Evolutionary conservation across 2,329 filamentous ascomycete species (phyloP).

Genomic region (Periconia sp.): DNA sequence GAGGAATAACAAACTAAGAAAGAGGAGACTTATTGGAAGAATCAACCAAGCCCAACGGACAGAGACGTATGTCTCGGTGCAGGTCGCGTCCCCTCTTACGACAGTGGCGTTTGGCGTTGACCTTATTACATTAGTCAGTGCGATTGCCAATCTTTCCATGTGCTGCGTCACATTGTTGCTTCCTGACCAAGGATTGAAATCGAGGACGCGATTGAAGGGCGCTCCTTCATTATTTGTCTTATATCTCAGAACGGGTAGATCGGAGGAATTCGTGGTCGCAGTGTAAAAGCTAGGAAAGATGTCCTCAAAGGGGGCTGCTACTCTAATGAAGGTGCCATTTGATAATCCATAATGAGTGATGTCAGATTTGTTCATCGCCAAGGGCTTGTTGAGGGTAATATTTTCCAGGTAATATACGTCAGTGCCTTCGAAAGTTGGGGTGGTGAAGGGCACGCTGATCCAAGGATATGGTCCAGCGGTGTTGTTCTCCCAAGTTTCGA

Average conservation of each 20-base stretch:
- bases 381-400: constrained; percentile 12
- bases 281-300: constrained; percentile 28
- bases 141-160: constrained; percentile 22
- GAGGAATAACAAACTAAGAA: constrained; percentile 29
- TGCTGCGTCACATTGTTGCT: constrained; percentile 25
- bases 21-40: constrained; percentile 30
- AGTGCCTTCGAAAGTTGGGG: neutral
- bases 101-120: constrained; percentile 13
- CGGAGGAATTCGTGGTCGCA: neutral
- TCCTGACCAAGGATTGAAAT: constrained; percentile 20
- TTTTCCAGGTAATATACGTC: constrained; percentile 13
- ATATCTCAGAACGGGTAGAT: constrained; percentile 7
- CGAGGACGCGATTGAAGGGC: neutral
- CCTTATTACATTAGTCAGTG: constrained; percentile 24
- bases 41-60: constrained; percentile 42
- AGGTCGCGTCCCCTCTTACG: constrained; percentile 19
- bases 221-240: constrained; percentile 2
- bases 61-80: constrained; percentile 27
- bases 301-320: constrained; percentile 20
- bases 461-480: constrained; percentile 19
- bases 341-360: constrained; percentile 5
- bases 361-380: neutral
- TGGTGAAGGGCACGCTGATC: neutral
- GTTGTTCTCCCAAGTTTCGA: neutral
- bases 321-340: constrained; percentile 11